A percentile compares a stretch with the other conserved stretches of the same genome.
These are phyloP conservation scores for Candolleomyces efflorescens DNA, from an alignment of 768 basidiomycete genomes.

Conservation along the genomic window DNA sequence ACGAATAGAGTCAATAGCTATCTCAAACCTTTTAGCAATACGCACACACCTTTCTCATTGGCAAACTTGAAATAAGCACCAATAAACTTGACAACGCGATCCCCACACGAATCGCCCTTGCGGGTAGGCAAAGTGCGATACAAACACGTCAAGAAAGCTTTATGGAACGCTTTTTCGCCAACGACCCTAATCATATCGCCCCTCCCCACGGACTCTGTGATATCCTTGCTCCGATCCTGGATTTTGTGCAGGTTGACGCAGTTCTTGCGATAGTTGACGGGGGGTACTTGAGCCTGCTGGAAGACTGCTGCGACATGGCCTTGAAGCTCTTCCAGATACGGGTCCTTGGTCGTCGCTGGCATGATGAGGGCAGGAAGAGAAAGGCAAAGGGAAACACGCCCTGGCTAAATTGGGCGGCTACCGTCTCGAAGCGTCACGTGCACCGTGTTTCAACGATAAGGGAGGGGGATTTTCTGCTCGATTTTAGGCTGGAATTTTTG, in stretches of 20 bases:
- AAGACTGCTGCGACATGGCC: constrained; percentile 48
- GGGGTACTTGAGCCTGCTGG: constrained; percentile 68
- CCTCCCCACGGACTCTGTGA: constrained; percentile 46
- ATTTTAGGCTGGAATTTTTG: no score
- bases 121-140: constrained; percentile 63
- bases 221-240: constrained; percentile 57
- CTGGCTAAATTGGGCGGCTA: no score
- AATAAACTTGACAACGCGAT: constrained; percentile 78
- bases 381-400: no score
- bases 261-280: constrained; percentile 89
- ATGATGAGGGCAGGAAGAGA: no score
- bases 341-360: no score
- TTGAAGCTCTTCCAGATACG: not conserved
- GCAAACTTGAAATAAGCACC: constrained; percentile 73
- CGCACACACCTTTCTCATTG: constrained; percentile 66
- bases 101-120: constrained; percentile 74
- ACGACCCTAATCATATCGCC: constrained; percentile 43
- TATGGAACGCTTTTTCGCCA: constrained; percentile 78
- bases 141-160: constrained; percentile 56
- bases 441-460: no score
- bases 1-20: no score
- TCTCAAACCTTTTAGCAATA: no score
- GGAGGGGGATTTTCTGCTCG: no score
- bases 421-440: no score
- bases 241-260: constrained; percentile 77